Base-by-base conservation (phyloP, 805 yeast genomes). In the Metschnikowia orientalis region DNA sequence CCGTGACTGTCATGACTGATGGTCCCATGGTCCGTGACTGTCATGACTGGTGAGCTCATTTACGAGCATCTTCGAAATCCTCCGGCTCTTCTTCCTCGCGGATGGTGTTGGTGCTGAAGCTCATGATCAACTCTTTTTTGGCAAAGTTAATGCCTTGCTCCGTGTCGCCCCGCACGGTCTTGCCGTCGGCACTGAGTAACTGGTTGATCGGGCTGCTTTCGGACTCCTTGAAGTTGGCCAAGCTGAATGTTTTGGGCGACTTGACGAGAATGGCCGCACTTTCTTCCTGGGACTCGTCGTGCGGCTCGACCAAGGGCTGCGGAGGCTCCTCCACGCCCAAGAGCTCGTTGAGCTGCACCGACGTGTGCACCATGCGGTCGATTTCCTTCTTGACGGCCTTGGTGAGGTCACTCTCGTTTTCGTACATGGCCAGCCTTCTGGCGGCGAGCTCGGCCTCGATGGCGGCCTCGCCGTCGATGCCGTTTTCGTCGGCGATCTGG, bases 51-150 rank as follows among this genome's bases (percentile, higher is more conserved):
- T n/a, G n/a, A n/a, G n/a, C n/a, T n/a, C n/a, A n/a, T n/a, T n/a
- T n/a, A n/a, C 26, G 86, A 76, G 58, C 83, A 18, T 13, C 19
- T 20, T 30, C 21, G 12, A 10, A 18, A 3, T 46, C 39, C 16
- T 56, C 65, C 1, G 64, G 62, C 40, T 63, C 69, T 10, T 62
- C 68, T 33, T 63, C 69, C 40, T 63, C 70, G 28, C 48, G 49
- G 18, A 63, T 63, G 19, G 69, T 63, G 37, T 53, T 56, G 12
- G 66, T 60, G 35, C 62, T 57, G 40, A 42, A 56, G 34, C 61
- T 57, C 39, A 48, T 59, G n/a, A 39, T 23, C 30, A 55, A 42
- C 22, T 53, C 61, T 8, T 35, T 34, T 29, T 40, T 32, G 19
- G 32, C 33, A 21, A 14, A 31, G 22, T 20, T 26, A 18, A 30